phyloP scores from a whole-genome alignment of 495 filamentous ascomycete species.

The Viridothelium virens region DNA sequence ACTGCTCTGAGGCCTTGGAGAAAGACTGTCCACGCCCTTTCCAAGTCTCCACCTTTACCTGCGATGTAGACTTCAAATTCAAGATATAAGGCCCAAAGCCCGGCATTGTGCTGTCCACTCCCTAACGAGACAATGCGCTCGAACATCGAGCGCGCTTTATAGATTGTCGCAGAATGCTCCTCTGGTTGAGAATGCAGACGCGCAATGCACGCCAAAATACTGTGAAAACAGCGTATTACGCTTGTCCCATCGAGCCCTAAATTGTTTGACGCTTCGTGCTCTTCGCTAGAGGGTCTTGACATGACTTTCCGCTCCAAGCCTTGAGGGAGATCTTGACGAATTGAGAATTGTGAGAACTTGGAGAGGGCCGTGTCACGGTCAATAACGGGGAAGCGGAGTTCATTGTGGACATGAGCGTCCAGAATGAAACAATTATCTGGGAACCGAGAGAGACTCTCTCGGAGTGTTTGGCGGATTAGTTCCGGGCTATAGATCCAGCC shows the following conservation, averaged over 20 bases:
- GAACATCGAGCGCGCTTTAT: conserved; percentile 29
- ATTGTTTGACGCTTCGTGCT: conserved; percentile 44
- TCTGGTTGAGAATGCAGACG: conserved; percentile 15
- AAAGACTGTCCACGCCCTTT: conserved; percentile 29
- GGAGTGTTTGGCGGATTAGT: conserved; percentile 52
- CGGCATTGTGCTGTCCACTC: conserved; percentile 22
- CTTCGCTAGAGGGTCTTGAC: conserved; percentile 66
- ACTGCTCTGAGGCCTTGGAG: conserved; percentile 28
- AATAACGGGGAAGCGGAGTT: conserved; percentile 20
- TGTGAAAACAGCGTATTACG: conserved; percentile 54
- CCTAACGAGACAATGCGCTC: conserved; percentile 20
- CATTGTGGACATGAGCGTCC: conserved; percentile 46
- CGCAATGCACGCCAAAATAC: conserved; percentile 53
- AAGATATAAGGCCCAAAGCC: conserved; percentile 30
- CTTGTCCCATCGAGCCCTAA: conserved; percentile 24
- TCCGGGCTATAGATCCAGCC: conserved; percentile 51
- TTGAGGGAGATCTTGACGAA: neutral
- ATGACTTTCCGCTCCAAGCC: conserved; percentile 17
- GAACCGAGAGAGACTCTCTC: conserved; percentile 52
- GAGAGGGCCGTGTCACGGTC: conserved; percentile 32
- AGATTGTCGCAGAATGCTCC: conserved; percentile 18
- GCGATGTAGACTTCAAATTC: conserved; percentile 24
- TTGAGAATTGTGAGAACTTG: conserved; percentile 54
- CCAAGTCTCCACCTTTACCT: conserved; percentile 2
- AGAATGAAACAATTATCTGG: conserved; percentile 76